Percentiles rank a stretch among this genome's conserved stretches.
phyloP scores from a whole-genome alignment of 768 basidiomycete species.

The Agrocybe chaxingu region DNA sequence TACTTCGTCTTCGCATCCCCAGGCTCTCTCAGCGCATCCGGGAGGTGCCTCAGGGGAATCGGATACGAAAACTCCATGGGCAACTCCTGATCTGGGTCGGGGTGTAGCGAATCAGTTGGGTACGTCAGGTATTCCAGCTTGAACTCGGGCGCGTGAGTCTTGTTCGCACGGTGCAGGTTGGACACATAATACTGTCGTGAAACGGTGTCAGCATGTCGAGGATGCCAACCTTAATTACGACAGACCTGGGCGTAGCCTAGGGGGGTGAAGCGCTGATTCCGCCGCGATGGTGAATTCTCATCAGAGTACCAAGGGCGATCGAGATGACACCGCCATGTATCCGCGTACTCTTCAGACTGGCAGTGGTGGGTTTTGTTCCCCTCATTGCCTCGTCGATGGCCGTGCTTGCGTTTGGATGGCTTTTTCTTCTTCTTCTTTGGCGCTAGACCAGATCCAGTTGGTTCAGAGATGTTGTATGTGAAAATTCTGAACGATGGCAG shows the following conservation, averaged over 20 bases:
- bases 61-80: conserved; percentile 38
- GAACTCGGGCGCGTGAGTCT: conserved; percentile 54
- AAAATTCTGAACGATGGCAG: conserved; percentile 78
- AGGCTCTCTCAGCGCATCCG: conserved; percentile 40
- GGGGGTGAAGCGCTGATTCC: conserved; percentile 67
- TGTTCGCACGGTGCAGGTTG: conserved; percentile 43
- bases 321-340: conserved; percentile 65
- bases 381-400: conserved; percentile 44
- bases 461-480: conserved; percentile 70
- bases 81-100: conserved; percentile 22
- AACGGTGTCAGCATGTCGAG: no score
- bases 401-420: conserved; percentile 40
- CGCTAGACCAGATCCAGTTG: conserved; percentile 2
- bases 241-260: conserved; percentile 85
- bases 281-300: conserved; percentile 64
- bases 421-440: conserved; percentile 23
- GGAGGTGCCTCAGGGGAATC: conserved; percentile 55
- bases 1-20: conserved; percentile 43
- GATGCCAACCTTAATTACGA: background rate
- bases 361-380: conserved; percentile 45
- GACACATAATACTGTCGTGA: conserved; percentile 62
- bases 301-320: conserved; percentile 60
- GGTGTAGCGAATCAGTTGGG: conserved; percentile 38
- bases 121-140: conserved; percentile 81
- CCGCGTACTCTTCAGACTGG: conserved; percentile 45